Base-by-base conservation (phyloP, 805 yeast genomes). In the Wickerhamomyces bisporus region DNA sequence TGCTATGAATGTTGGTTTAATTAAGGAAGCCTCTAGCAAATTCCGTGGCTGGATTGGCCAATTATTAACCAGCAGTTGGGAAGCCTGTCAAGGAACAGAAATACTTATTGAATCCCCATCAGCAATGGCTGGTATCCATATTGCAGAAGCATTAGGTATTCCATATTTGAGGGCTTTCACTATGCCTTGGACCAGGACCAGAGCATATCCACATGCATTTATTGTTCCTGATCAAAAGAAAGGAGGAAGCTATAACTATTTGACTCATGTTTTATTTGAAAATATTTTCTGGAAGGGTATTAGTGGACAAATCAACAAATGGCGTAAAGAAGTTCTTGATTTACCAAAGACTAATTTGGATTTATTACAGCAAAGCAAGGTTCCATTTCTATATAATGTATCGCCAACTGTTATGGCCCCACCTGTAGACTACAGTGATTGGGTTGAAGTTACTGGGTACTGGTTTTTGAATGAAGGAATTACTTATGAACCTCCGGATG, bases 131-230 rank as follows among this genome's bases (percentile, higher is more conserved):
- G 98, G 98, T 9, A 75, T 89, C 33, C 98, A 91, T 52, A 85
- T 91, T 40, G 96, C 98, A 3, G 98, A 91, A 58, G 95, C 94
- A 1, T 61, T 91, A 41, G 76, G 79, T 16, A 83, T 91, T 40
- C 95, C 98, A 0, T 91, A 91, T 57, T 84, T 86, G 66, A 70
- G 97, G 51, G 97, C 97, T 0, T 91, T 91, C 57, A 91, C 98
- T 0, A 91, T 91, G 98, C 98, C 98, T 0, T 91, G 98, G 98
- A 86, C 97, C 0, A 65, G 95, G 43, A 89, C 98, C 1, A 71
- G 95, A 48, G 95, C 96, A 0, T 91, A 91, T 56, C 97, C 97
- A 1, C 97, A 91, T 66, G 97, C 98, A 0, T 88, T 91, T 47
- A 78, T 89, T 56, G 95, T 86, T 7, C 96, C 98, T 0, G 96